Conservation (phyloP, 768 basidiomycete species). For the Gelatoporia subvermispora region DNA sequence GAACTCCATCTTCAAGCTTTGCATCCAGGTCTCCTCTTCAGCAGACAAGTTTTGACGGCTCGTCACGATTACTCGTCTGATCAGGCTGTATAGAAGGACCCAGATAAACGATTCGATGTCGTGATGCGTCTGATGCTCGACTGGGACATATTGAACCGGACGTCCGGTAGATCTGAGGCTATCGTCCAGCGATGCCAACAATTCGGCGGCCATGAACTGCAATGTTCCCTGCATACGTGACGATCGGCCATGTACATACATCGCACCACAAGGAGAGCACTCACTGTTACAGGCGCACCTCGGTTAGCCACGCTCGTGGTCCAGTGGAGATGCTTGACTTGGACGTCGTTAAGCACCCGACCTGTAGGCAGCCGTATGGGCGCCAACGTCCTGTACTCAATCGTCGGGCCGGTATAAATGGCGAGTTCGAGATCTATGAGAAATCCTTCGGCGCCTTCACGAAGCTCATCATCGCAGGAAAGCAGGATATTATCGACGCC, state of each 20-base stretch:
- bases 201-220: background rate
- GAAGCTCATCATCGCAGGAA: background rate
- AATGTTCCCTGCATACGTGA: background rate
- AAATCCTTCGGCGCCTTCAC: background rate
- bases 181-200: background rate
- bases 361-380: background rate
- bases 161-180: background rate
- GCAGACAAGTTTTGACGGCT: too few relatives aligned
- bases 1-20: too few relatives aligned
- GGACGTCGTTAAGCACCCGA: background rate
- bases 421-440: background rate
- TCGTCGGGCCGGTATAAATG: background rate
- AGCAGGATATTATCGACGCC: background rate
- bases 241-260: background rate
- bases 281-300: background rate
- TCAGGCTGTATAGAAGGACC: background rate
- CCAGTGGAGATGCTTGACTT: background rate
- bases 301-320: background rate
- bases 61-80: too few relatives aligned
- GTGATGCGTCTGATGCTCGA: background rate
- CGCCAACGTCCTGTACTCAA: background rate
- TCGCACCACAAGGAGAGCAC: background rate
- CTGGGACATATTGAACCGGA: too few relatives aligned
- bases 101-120: background rate
- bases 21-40: too few relatives aligned